Base-by-base conservation (phyloP, 257 asterid species). In the Jacaranda mimosifolia region DNA sequence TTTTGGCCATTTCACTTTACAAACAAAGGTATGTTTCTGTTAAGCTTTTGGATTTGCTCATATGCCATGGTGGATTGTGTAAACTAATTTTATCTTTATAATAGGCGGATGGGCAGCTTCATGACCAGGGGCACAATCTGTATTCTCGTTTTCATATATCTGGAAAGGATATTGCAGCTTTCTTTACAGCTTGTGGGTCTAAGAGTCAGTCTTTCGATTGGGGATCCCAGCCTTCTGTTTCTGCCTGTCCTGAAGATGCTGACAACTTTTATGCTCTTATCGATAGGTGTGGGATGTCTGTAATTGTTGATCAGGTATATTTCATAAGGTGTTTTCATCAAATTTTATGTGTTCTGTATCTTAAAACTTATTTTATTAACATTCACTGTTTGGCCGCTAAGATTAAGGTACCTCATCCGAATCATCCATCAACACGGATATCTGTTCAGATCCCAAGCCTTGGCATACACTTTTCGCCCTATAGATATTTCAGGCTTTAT, bases 151-250 rank as follows among this genome's bases (percentile, higher is more conserved):
- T 91, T 86, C 84, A 88, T 82, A 92, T 96, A 72, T 89, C 94
- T 68, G 99, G 99, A 80, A 89, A 97, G 84, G 99, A 96, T 85
- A 96, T 96, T 73, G 91, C 99, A 9, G 98, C 99, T 56, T 91
- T 91, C 84, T 90, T 93, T 86, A 79, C 96, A 74, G 92, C 84
- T 81, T 87, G 91, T 74, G 87, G 85, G 76, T 84, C 90, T 62
- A 90, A 82, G 38, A 77, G 63, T 65, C 87, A 84, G 73, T 80
- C 82, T 58, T 86, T 86, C 82, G 83, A 83, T 81, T 86, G 90
- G 92, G 86, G 86, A 53, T 80, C 82, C 65, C 89, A 75, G 72
- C 85, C 97, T 72, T 72, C 91, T 35, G 62, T 71, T 52, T 89
- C 96, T 84, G 83, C 81, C 13, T 60, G 79, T 75, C 75, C 88